Conservation (phyloP, 2,329 filamentous ascomycete genomes). For the Aspergillus nomiae region DNA sequence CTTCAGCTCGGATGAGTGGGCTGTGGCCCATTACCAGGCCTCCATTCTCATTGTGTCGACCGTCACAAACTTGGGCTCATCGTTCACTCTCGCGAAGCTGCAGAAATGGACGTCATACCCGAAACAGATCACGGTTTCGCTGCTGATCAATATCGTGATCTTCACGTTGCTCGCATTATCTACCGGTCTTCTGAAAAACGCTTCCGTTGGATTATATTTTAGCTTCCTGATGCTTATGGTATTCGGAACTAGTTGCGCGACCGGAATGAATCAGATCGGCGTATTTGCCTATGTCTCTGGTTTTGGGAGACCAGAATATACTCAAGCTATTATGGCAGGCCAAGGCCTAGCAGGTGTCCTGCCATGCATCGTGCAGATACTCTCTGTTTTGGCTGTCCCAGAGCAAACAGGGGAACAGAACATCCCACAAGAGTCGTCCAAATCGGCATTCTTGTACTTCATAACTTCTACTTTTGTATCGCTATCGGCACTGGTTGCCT, state of each 20-base stretch:
- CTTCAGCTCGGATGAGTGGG: conserved; percentile 70
- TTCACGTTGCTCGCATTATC: conserved; percentile 81
- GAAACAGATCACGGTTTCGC: conserved; percentile 75
- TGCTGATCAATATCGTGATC: conserved; percentile 73
- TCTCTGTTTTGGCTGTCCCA: conserved; percentile 72
- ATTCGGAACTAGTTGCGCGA: conserved; percentile 73
- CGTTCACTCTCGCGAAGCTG: conserved; percentile 75
- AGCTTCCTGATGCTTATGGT: conserved; percentile 82
- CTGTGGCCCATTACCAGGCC: conserved; percentile 82
- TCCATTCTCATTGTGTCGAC: conserved; percentile 86
- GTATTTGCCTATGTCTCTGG: conserved; percentile 87
- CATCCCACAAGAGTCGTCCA: conserved; percentile 54
- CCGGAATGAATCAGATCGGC: conserved; percentile 88
- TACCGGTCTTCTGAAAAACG: conserved; percentile 67
- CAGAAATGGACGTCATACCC: conserved; percentile 86
- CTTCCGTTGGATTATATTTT: conserved; percentile 70
- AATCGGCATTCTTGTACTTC: conserved; percentile 87
- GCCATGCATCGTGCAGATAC: conserved; percentile 82
- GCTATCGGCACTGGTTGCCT: conserved; percentile 67
- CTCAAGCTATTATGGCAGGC: conserved; percentile 93
- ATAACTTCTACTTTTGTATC: conserved; percentile 81
- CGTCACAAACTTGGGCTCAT: conserved; percentile 74
- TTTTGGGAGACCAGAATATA: conserved; percentile 85
- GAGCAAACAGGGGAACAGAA: conserved; percentile 41
- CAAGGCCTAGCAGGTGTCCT: conserved; percentile 91